Percentiles rank a stretch among this genome's conserved stretches.
Evolutionary conservation across 1,284 basidiomycete genomes (phyloP).

Genomic region (Trichosporon sp.): DNA sequence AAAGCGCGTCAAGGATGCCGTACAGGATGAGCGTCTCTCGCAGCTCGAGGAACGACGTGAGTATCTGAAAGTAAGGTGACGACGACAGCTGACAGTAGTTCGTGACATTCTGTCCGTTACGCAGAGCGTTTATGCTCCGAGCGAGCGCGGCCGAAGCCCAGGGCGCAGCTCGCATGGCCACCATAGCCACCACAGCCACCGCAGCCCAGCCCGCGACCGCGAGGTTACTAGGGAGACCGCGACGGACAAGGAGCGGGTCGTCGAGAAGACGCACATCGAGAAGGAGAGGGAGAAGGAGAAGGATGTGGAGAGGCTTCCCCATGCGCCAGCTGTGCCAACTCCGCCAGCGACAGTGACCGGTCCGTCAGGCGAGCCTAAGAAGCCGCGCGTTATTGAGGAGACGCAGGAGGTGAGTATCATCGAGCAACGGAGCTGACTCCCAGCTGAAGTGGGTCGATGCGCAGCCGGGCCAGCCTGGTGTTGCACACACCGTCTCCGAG

Average conservation of each 20-base stretch:
- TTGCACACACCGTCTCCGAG: neutral
- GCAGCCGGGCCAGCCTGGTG: neutral
- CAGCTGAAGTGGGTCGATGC: constrained; percentile 10
- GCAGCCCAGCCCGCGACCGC: neutral
- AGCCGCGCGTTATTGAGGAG: constrained; percentile 32
- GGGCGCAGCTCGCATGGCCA: neutral
- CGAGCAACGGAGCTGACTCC: neutral
- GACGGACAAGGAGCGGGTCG: neutral
- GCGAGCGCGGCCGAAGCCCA: neutral
- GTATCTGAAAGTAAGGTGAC: neutral
- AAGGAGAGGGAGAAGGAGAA: neutral
- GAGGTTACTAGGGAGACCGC: neutral
- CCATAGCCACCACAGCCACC: neutral
- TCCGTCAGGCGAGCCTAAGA: constrained; percentile 18
- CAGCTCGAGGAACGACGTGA: constrained; percentile 40
- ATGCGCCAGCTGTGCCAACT: constrained; percentile 36
- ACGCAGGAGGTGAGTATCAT: constrained; percentile 32
- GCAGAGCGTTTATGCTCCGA: neutral
- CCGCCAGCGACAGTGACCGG: constrained; percentile 31
- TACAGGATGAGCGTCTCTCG: constrained; percentile 40
- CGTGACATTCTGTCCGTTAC: constrained; percentile 3
- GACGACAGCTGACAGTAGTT: neutral
- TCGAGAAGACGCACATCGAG: constrained; percentile 5
- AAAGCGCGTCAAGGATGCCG: constrained; percentile 31
- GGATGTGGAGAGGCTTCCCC: neutral